Evolutionary conservation across 352 stramenopile species (phyloP), one percentile per base, ranked within the genome.

Genomic region (Pythium insidiosum): DNA sequence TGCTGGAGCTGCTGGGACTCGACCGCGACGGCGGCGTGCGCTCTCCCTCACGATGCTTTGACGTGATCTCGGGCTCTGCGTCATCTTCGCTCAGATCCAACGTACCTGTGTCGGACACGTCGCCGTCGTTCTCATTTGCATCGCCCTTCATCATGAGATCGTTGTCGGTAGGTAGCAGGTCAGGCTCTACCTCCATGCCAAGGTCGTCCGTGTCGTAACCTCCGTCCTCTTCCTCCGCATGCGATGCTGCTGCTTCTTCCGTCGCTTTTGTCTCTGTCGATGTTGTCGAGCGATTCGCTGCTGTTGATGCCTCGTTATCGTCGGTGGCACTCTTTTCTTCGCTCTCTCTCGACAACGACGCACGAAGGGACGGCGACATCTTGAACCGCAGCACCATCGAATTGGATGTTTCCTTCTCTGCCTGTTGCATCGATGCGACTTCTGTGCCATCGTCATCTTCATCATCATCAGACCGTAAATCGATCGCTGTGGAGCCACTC

Each of bases 91-190:
- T 29, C 3, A 58, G 44, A 44, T 58, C 50, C 1, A 50, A 12
- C 5, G 43, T 60, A 1, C 45, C 51, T 21, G 51, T 50, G 20
- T 60, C 51, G 3, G 51, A 60, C 11, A 31, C 10, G 4, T 36
- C 39, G 16, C 28, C 24, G 6, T 22, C 20, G 9, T 49, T 26
- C 19, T 21, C 38, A 12, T 22, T 3, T 23, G 11, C 22, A 6
- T 5, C 30, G 38, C 16, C 2, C n/a, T 20, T 9, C 0, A 13
- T 5, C 11, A 21, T 21, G 21, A 18, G 13, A 18, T 28, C 26
- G 11, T 20, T 16, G n/a, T 10, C 12, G 20, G 18, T n/a, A n/a
- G n/a, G n/a, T n/a, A n/a, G n/a, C n/a, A n/a, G n/a, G 4, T 47
- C 40, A 4, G 28, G 16, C 11, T 33, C 30, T 13, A 23, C 42